Percentiles rank a stretch among this genome's conserved stretches.
Evolutionary conservation across 2,329 filamentous ascomycete genomes (phyloP).

Genomic region (Xylaria sp.): DNA sequence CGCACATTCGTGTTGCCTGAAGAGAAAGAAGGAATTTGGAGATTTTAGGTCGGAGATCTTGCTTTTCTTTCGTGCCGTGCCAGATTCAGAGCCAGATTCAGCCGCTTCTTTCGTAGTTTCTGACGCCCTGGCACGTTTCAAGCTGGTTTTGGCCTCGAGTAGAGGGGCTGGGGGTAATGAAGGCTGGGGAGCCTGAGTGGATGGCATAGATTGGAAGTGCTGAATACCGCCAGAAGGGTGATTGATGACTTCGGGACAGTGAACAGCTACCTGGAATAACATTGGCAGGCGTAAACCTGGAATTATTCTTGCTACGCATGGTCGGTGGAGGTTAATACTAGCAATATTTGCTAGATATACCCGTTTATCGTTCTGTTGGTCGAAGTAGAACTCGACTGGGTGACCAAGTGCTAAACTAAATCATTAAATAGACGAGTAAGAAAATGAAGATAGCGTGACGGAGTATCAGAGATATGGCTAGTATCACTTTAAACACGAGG

Average conservation of each 20-base stretch:
- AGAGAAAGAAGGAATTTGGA: not conserved
- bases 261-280: not conserved
- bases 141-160: not conserved
- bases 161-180: not conserved
- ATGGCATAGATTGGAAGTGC: not conserved
- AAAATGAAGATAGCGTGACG: not conserved
- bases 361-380: not conserved
- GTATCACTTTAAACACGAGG: not conserved
- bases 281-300: not conserved
- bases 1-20: not conserved
- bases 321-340: not conserved
- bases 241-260: not conserved
- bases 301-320: not conserved
- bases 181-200: not conserved
- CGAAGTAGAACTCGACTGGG: not conserved
- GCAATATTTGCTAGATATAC: not conserved
- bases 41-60: not conserved
- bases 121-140: not conserved
- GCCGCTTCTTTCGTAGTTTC: not conserved
- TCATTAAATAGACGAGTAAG: not conserved
- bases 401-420: not conserved
- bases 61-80: not conserved
- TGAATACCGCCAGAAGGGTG: no score
- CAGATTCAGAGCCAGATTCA: not conserved
- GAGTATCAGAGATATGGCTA: not conserved